Evolutionary conservation across 139 green algal species (phyloP), one percentile per base, ranked within the genome.

Genomic region (Chlorella sp.): DNA sequence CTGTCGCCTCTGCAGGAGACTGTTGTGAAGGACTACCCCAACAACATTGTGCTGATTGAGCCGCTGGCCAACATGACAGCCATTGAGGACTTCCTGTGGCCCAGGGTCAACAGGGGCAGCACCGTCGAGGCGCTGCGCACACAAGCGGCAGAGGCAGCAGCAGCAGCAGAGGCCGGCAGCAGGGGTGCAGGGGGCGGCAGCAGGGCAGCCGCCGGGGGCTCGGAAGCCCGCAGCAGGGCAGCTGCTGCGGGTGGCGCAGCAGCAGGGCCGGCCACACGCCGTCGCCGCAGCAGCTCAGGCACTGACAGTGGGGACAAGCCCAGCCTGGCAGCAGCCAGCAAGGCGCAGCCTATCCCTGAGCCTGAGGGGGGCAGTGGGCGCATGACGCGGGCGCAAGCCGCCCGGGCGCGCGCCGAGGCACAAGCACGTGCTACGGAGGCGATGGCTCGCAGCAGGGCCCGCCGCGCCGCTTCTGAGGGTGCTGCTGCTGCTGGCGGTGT

Each of bases 51-150:
- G 34, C 80, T 99, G 0, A 96, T 99, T 24, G 95, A 99, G 83
- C 94, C 95, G 0, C 82, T 99, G 33, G 95, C 93, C 24, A 96
- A 87, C 60, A 89, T 99, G 74, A 67, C 59, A n/a, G 92, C 95
- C 10, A 88, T 99, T 23, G 95, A 99, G 81, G 95, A 98, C 35
- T 99, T 97, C 73, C 83, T 99, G 67, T 97, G 87, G 81, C 87
- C 87, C 2, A 76, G 92, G 0, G 93, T 98, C 2, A 80, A 89
- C 55, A 55, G 17, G 42, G 42, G 42, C 10, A 10, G 10, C 10
- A 55, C 10, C 42, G 10, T 17, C 10, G 42, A 10, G 42, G 42
- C 42, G 10, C 10, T 10, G 10, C 17, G 10, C 10, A 10, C 42
- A 55, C 10, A 17, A 10, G 10, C 10, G 42, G 10, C 42, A 10